Evolutionary conservation across 2,329 filamentous ascomycete species (phyloP).

Genomic region (Penicillium fuscoglaucum): DNA sequence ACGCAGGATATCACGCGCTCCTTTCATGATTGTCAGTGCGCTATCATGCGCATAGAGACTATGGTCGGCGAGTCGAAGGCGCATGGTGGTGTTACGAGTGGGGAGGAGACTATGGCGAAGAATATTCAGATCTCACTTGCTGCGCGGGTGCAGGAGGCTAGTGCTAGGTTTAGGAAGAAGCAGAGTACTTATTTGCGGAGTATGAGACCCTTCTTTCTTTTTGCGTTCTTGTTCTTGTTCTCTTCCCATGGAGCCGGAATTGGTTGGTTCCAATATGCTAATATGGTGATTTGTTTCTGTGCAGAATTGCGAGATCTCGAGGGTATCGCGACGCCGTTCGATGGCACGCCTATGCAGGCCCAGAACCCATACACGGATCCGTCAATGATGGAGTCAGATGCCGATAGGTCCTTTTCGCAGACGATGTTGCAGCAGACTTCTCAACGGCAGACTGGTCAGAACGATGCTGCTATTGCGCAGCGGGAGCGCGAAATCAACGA

Average conservation of each 20-base stretch:
- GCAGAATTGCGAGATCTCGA: slow-evolving; percentile 73
- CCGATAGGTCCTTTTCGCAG: slow-evolving; percentile 89
- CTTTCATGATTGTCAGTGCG: slow-evolving; percentile 87
- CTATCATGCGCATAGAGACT: slow-evolving; percentile 81
- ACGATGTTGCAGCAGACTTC: slow-evolving; percentile 79
- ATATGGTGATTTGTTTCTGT: background rate
- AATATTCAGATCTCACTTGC: slow-evolving; percentile 94
- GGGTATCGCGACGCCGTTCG: slow-evolving; percentile 57
- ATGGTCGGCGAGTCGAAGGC: slow-evolving; percentile 81
- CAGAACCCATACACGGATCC: slow-evolving; percentile 75
- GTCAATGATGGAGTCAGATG: slow-evolving; percentile 87
- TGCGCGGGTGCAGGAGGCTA: slow-evolving; percentile 83
- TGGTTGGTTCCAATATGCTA: slow-evolving; percentile 11
- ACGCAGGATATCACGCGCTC: slow-evolving; percentile 86
- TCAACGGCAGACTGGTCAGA: slow-evolving; percentile 58
- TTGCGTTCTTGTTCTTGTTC: background rate
- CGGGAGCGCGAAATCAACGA: slow-evolving; percentile 96
- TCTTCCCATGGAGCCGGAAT: background rate
- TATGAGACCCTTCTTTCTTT: slow-evolving; percentile 44
- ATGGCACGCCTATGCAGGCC: slow-evolving; percentile 51
- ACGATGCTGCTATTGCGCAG: slow-evolving; percentile 83
- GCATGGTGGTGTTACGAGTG: slow-evolving; percentile 68
- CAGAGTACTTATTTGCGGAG: slow-evolving; percentile 95
- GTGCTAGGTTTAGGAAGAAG: slow-evolving; percentile 91
- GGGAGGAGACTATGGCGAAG: slow-evolving; percentile 92